Percentiles rank a stretch among this genome's conserved stretches.
These are phyloP conservation scores for Myxozyma monticola DNA, from an alignment of 805 yeast species.

Conservation along the genomic window DNA sequence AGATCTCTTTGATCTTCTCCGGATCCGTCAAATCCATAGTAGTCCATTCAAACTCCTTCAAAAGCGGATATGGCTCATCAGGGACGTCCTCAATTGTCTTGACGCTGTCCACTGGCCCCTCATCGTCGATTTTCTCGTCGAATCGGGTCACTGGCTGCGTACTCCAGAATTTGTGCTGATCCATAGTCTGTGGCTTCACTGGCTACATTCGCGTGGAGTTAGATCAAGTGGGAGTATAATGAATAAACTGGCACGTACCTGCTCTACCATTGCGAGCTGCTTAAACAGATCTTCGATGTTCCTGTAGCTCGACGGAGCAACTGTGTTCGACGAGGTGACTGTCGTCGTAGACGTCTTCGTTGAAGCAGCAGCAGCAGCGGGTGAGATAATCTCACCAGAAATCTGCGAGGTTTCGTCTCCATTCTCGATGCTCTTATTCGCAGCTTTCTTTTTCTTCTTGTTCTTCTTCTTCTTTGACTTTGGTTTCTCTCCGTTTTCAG, in stretches of 20 bases:
- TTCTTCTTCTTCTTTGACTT: constrained; percentile 20
- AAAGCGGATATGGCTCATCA: constrained; percentile 65
- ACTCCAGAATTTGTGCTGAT: constrained; percentile 94
- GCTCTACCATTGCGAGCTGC: constrained; percentile 14
- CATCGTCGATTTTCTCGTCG: constrained; percentile 62
- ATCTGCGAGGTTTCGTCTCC: too few relatives aligned
- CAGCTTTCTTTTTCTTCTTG: constrained; percentile 22
- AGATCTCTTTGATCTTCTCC: constrained; percentile 70
- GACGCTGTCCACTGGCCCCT: constrained; percentile 75
- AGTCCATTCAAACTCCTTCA: constrained; percentile 85
- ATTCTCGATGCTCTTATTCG: background rate
- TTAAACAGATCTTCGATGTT: constrained; percentile 18
- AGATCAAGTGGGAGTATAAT: background rate
- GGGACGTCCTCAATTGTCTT: constrained; percentile 76
- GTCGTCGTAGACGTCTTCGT: background rate
- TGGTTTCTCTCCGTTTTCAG: background rate
- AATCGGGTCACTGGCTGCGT: constrained; percentile 91
- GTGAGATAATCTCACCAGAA: background rate
- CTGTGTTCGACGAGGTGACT: background rate
- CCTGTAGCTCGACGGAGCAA: too few relatives aligned
- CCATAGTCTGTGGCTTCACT: constrained; percentile 52
- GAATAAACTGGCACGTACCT: background rate
- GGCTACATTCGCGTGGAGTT: background rate
- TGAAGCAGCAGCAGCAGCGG: background rate
- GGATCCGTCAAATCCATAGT: constrained; percentile 62